Evolutionary conservation across 768 basidiomycete genomes (phyloP).

Genomic region (Daedalea quercina): DNA sequence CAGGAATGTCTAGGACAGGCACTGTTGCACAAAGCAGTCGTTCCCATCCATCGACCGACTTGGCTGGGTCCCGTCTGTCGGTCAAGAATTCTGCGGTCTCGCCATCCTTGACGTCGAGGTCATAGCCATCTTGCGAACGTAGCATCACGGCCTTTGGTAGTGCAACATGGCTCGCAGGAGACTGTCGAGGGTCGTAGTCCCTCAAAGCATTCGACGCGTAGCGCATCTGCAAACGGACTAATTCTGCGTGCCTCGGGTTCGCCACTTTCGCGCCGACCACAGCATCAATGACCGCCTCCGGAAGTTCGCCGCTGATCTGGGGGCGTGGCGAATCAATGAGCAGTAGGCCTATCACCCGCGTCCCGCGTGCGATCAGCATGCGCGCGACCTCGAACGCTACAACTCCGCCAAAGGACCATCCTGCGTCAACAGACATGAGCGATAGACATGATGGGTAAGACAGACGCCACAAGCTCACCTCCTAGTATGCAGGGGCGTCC

Average conservation of each 20-base stretch:
- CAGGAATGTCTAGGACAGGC: constrained; percentile 49
- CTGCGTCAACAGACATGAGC: constrained; percentile 25
- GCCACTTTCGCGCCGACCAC: constrained; percentile 18
- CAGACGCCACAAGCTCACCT: constrained; percentile 36
- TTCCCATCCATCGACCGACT: constrained; percentile 42
- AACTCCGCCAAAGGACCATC: constrained; percentile 78
- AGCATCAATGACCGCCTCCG: constrained; percentile 44
- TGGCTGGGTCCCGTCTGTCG: constrained; percentile 31
- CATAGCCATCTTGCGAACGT: constrained; percentile 44
- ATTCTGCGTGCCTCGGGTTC: constrained; percentile 22
- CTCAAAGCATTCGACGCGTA: constrained; percentile 33
- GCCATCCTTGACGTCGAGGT: constrained; percentile 14
- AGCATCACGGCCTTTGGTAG: constrained; percentile 41
- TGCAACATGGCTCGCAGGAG: constrained; percentile 13
- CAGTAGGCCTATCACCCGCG: constrained; percentile 47
- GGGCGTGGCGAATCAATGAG: constrained; percentile 67
- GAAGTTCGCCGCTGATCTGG: constrained; percentile 41
- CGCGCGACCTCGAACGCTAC: constrained; percentile 60
- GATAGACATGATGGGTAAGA: too few relatives aligned
- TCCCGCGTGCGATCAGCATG: constrained; percentile 37
- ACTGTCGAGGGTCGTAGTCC: constrained; percentile 33
- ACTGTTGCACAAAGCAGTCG: constrained; percentile 29
- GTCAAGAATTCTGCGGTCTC: constrained; percentile 32
- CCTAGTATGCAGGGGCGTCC: constrained; percentile 40
- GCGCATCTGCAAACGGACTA: constrained; percentile 12